A percentile compares a stretch with the other conserved stretches of the same genome.
Conservation (phyloP, 1,284 basidiomycete genomes). For the Coniophora puteana region DNA sequence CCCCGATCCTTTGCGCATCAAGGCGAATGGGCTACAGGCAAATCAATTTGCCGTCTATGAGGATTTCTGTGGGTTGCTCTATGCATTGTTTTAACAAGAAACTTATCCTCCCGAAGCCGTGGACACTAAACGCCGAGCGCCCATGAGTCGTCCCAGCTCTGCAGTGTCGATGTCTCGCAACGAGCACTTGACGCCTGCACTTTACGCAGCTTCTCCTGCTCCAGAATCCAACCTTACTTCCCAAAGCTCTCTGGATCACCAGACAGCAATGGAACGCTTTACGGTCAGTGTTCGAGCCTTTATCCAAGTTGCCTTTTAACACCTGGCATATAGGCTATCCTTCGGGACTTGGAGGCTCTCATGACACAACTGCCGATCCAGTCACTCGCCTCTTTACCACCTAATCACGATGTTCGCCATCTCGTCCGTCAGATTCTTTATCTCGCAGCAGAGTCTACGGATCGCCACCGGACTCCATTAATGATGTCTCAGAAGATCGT, state of each 20-base stretch:
- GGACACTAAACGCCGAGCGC: slow-evolving; percentile 47
- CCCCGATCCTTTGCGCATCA: slow-evolving; percentile 89
- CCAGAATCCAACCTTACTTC: slow-evolving; percentile 36
- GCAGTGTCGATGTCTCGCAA: slow-evolving; percentile 49
- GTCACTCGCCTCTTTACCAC: slow-evolving; percentile 67
- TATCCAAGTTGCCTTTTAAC: slow-evolving; percentile 7
- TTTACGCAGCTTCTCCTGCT: slow-evolving; percentile 51
- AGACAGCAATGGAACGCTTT: slow-evolving; percentile 77
- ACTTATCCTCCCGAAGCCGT: slow-evolving; percentile 31
- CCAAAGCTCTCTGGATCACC: slow-evolving; percentile 48
- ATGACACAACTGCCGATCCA: slow-evolving; percentile 67
- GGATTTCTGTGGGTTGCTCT: slow-evolving; percentile 70
- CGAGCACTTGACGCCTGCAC: slow-evolving; percentile 37
- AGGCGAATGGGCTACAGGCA: slow-evolving; percentile 77
- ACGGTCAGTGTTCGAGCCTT: slow-evolving; percentile 40
- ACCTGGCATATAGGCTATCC: slow-evolving; percentile 43
- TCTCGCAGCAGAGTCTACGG: slow-evolving; percentile 74
- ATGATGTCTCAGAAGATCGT: slow-evolving; percentile 95
- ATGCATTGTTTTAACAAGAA: slow-evolving; percentile 6
- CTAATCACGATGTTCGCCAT: slow-evolving; percentile 83
- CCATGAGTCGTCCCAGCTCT: slow-evolving; percentile 62
- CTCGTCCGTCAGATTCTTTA: slow-evolving; percentile 80
- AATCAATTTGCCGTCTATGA: slow-evolving; percentile 92
- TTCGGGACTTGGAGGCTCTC: slow-evolving; percentile 79
- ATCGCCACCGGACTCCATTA: slow-evolving; percentile 84